Evolutionary conservation across 2,329 filamentous ascomycete species (phyloP).

Genomic region (Phyllosticta paracitricarpa): DNA sequence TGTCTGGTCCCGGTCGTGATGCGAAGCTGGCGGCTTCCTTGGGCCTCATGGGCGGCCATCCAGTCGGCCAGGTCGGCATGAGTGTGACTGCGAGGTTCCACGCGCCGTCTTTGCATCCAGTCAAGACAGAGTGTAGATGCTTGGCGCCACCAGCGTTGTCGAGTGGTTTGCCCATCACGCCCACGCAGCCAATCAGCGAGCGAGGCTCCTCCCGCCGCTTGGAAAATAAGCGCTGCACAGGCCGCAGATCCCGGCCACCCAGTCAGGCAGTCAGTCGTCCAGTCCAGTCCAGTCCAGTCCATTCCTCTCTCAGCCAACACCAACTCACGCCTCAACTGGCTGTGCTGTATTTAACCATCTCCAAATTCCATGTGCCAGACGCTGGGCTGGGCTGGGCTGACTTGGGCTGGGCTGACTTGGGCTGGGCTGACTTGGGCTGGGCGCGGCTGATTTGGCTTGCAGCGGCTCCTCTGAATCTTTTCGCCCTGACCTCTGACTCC

Average conservation of each 20-base stretch:
- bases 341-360: too few species aligned
- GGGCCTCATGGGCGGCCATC: neutral
- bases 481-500: neutral
- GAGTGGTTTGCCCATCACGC: neutral
- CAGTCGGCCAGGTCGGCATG: conserved; percentile 3
- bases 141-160: neutral
- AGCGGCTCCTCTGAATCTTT: neutral
- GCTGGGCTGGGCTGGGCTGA: too few species aligned
- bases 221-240: neutral
- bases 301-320: neutral
- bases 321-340: neutral
- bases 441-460: too few species aligned
- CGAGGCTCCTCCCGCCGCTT: neutral
- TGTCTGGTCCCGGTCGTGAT: too few species aligned
- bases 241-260: neutral
- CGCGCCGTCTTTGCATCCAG: neutral
- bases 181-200: neutral
- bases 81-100: conserved; percentile 2
- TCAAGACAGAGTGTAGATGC: neutral
- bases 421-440: too few species aligned
- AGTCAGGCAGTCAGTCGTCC: too few species aligned
- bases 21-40: neutral
- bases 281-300: too few species aligned
- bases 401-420: too few species aligned
- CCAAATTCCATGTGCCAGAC: too few species aligned